Evolutionary conservation across 2,329 filamentous ascomycete species (phyloP).

Genomic region (Metarhizium humberi): DNA sequence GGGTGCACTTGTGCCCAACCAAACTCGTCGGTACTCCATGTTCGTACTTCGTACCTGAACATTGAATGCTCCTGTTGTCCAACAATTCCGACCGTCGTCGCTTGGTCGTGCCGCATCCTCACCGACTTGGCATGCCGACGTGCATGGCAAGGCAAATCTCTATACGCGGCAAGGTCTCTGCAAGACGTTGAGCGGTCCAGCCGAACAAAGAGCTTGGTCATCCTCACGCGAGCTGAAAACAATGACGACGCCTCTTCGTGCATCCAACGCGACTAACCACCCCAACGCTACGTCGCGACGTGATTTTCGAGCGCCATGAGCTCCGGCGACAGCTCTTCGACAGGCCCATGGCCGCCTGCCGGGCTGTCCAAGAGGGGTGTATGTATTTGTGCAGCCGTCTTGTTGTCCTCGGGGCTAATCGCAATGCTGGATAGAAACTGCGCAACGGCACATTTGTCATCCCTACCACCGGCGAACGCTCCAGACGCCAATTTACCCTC

Average conservation of each 20-base stretch:
- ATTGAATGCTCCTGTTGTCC: background rate
- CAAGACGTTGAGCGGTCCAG: background rate
- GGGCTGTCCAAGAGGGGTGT: conserved; percentile 38
- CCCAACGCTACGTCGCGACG: conserved; percentile 7
- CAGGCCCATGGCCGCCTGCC: conserved; percentile 30
- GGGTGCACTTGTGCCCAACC: too few species aligned
- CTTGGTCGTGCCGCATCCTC: background rate
- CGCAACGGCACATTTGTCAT: conserved; percentile 82
- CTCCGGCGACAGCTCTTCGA: conserved; percentile 21
- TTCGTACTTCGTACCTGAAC: too few species aligned
- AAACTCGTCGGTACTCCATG: too few species aligned
- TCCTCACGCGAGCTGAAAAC: background rate
- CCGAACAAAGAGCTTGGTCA: background rate
- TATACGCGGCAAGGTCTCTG: background rate
- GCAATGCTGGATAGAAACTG: conserved; percentile 45
- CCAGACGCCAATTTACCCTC: conserved; percentile 70
- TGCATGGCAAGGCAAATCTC: background rate
- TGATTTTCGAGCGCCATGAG: conserved; percentile 27
- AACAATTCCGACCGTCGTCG: background rate
- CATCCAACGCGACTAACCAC: background rate
- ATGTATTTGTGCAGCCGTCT: conserved; percentile 11
- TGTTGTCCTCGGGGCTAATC: background rate
- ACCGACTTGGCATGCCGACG: background rate
- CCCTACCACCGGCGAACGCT: conserved; percentile 75
- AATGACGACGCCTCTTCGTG: conserved; percentile 1